Percentiles rank a stretch among this genome's conserved stretches.
phyloP scores from a whole-genome alignment of 805 yeast genomes.

The Myxozyma udenii region DNA sequence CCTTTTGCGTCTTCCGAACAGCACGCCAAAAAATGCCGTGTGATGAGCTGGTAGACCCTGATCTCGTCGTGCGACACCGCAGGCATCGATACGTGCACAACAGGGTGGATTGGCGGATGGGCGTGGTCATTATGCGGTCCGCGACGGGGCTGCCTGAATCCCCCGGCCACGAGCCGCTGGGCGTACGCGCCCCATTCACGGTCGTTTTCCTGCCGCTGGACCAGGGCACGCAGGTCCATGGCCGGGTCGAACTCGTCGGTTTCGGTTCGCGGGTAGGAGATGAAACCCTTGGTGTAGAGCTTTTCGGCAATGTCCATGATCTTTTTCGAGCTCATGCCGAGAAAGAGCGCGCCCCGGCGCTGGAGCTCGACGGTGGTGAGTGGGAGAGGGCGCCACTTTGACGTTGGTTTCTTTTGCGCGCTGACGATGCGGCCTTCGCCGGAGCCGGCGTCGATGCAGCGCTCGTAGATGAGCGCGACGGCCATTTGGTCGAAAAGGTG shows the following conservation, averaged over 20 bases:
- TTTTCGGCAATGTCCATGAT: slow-evolving; percentile 77
- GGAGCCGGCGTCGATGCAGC: slow-evolving; percentile 49
- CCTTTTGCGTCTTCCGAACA: slow-evolving; percentile 92
- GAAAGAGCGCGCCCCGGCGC: slow-evolving; percentile 71
- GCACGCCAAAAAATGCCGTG: slow-evolving; percentile 82
- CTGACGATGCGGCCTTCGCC: slow-evolving; percentile 56
- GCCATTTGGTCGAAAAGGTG: slow-evolving; percentile 70
- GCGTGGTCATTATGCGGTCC: slow-evolving; percentile 91
- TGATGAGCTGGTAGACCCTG: slow-evolving; percentile 81
- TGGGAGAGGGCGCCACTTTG: slow-evolving; percentile 81
- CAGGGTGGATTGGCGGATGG: slow-evolving; percentile 98
- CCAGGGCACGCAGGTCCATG: slow-evolving; percentile 65
- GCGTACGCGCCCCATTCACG: slow-evolving; percentile 75
- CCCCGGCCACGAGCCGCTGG: slow-evolving; percentile 40
- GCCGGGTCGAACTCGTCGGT: slow-evolving; percentile 78
- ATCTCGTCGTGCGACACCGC: slow-evolving; percentile 48
- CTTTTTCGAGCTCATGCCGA: slow-evolving; percentile 75
- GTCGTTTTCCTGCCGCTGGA: slow-evolving; percentile 58
- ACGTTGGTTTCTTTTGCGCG: slow-evolving; percentile 59
- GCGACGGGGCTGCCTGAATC: slow-evolving; percentile 63
- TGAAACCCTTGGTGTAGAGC: slow-evolving; percentile 77
- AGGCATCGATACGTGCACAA: slow-evolving; percentile 37
- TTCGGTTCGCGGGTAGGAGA: slow-evolving; percentile 97
- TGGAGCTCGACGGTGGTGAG: slow-evolving; percentile 92
- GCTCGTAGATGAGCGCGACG: slow-evolving; percentile 62